Base-by-base conservation (phyloP, 1,284 basidiomycete genomes). In the Ceratobasidium sp. region DNA sequence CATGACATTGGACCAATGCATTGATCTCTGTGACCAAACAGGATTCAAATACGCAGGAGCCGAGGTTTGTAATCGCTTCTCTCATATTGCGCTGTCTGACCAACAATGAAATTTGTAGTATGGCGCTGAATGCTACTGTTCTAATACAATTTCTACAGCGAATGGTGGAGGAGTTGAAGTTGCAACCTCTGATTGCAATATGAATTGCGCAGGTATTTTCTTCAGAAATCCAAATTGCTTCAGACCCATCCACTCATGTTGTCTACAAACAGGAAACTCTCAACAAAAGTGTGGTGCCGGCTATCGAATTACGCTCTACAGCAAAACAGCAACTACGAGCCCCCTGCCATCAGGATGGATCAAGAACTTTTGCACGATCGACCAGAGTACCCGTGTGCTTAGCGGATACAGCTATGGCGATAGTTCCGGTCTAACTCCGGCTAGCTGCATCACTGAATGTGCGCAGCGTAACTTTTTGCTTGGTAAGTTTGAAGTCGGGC, bases 31-130 rank as follows among this genome's bases (percentile, higher is more conserved):
- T 25, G 60, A 71, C 76, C 77, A 7, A 78, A 78, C 10, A 80
- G 73, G 12, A 78, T 79, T 47, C 79, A 79, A 6, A 78, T 80
- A 72, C 79, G 79, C 17, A 79, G 73, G 17, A 80, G 72, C 45
- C 79, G 75, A 64, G 60, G 60, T 64, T 52, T 38, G 60, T 52
- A 8, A 45, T 52, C 17, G 12, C 27, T 64, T 8, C 4, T 22
- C 31, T 22, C 15, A n/a, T 40, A 22, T 42, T 7, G 13, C 50
- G 62, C 17, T 71, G 22, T 7, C 6, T 3, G n/a, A 27, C 6
- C 42, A 50, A 27, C 10, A 57, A 54, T 38, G 65, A 52, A 62
- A 50, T 54, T 56, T 70, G 40, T 43, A 72, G 53, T 73, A 65
- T 32, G 69, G 58, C 25, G 43, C 50, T 6, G 75, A 77, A 65